A percentile compares a stretch with the other conserved stretches of the same genome.
phyloP scores from a whole-genome alignment of 192 early-diverging fungal species.

The Umbelopsis sp. region DNA sequence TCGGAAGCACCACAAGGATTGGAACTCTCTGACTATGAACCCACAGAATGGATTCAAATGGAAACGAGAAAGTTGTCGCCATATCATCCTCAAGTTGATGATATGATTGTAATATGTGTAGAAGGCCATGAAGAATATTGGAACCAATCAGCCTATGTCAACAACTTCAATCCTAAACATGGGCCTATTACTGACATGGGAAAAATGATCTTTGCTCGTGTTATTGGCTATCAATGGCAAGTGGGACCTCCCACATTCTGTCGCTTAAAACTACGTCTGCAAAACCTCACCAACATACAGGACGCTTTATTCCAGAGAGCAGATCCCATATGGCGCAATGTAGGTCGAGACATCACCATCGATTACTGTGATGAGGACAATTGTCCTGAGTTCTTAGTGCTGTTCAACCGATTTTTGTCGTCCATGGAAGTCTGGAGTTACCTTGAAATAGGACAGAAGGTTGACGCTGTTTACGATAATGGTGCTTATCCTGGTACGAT shows the following conservation, averaged over 20 bases:
- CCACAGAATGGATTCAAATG: constrained; percentile 56
- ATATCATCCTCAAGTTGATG: constrained; percentile 66
- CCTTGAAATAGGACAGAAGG: constrained; percentile 50
- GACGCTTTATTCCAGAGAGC: constrained; percentile 42
- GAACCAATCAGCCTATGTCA: constrained; percentile 37
- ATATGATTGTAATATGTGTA: constrained; percentile 54
- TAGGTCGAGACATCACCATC: constrained; percentile 45
- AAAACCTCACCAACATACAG: constrained; percentile 47
- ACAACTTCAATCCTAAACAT: constrained; percentile 27
- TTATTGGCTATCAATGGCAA: constrained; percentile 56
- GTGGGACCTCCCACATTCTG: constrained; percentile 76
- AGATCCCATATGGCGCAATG: constrained; percentile 25
- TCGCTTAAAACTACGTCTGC: constrained; percentile 50
- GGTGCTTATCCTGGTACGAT: constrained; percentile 58
- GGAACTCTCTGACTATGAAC: constrained; percentile 25
- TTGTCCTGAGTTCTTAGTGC: constrained; percentile 69
- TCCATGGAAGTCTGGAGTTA: constrained; percentile 48
- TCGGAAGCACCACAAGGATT: too few species aligned
- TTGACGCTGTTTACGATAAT: constrained; percentile 69
- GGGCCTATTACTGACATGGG: constrained; percentile 33
- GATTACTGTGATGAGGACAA: constrained; percentile 75
- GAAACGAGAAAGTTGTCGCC: constrained; percentile 47
- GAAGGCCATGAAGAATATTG: constrained; percentile 65
- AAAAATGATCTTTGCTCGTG: constrained; percentile 56
- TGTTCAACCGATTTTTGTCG: constrained; percentile 61